These are phyloP conservation scores for Angophora floribunda DNA, from an alignment of 345 rosid species.

Conservation along the genomic window DNA sequence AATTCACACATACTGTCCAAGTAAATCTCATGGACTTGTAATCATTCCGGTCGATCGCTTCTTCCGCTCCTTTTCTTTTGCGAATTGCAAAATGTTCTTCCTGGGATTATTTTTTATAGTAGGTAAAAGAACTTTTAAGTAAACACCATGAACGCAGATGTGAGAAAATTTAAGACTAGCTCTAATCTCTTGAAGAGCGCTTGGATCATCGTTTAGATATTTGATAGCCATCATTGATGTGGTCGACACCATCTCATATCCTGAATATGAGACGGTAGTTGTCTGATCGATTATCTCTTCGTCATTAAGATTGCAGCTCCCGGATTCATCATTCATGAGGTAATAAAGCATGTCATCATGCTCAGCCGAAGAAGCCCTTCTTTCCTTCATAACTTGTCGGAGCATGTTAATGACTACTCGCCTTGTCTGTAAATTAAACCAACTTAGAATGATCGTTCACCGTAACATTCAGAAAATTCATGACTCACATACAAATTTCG, in stretches of 20 bases:
- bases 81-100: conserved; percentile 38
- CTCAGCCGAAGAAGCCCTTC: conserved; percentile 4
- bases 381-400: background rate
- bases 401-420: background rate
- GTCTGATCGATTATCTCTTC: conserved; percentile 66
- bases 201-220: conserved; percentile 70
- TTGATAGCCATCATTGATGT: conserved; percentile 88
- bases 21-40: conserved; percentile 52
- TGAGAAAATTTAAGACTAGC: background rate
- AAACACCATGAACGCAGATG: background rate
- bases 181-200: conserved; percentile 49
- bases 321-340: conserved; percentile 40
- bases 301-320: conserved; percentile 24
- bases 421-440: background rate
- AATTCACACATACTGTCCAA: conserved; percentile 27
- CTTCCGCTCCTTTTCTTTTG: conserved; percentile 19
- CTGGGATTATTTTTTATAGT: background rate
- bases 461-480: too few relatives aligned
- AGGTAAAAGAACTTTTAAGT: background rate
- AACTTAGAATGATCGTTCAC: background rate
- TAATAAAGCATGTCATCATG: conserved; percentile 55
- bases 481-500: background rate
- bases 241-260: conserved; percentile 74
- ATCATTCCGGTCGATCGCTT: conserved; percentile 36
- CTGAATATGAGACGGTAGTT: conserved; percentile 61